A percentile compares a stretch with the other conserved stretches of the same genome.
Conservation (phyloP, 306 rosid species). For the Boehmeria nivea region DNA sequence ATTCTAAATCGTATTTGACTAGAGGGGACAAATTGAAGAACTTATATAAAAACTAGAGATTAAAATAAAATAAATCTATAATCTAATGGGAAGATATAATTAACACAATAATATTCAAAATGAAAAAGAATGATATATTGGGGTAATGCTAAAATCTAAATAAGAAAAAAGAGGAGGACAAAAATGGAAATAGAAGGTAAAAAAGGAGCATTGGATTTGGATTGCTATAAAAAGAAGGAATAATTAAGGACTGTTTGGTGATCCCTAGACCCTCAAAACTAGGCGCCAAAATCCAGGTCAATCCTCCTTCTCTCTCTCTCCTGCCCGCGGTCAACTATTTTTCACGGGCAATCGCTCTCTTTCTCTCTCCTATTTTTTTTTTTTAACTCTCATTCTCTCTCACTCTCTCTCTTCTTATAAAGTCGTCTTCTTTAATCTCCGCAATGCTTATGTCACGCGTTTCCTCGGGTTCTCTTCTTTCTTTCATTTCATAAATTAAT, state of each 20-base stretch:
- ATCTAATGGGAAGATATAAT: too few species aligned
- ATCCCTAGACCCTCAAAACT: conserved; percentile 36
- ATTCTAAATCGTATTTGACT: too few species aligned
- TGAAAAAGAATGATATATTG: too few species aligned
- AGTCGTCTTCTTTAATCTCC: conserved; percentile 16
- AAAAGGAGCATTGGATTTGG: background rate
- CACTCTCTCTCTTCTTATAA: conserved; percentile 11
- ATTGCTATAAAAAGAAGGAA: conserved; percentile 8
- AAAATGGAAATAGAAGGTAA: background rate
- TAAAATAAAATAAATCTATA: too few species aligned
- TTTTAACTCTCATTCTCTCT: background rate
- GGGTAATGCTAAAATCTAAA: too few species aligned
- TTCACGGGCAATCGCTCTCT: conserved; percentile 23
- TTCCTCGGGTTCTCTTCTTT: conserved; percentile 37
- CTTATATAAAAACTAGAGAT: too few species aligned
- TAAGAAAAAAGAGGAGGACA: background rate
- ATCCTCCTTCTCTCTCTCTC: conserved; percentile 3
- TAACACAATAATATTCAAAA: too few species aligned
- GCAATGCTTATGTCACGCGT: conserved; percentile 35
- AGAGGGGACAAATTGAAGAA: too few species aligned
- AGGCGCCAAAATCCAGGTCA: conserved; percentile 53
- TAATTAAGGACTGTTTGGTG: conserved; percentile 25
- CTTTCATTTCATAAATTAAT: conserved; percentile 14
- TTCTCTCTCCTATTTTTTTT: background rate
- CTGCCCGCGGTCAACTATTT: conserved; percentile 38